phyloP scores from a whole-genome alignment of 225 moss, liverwort and hornwort genomes.

The Climacium dendroides region DNA sequence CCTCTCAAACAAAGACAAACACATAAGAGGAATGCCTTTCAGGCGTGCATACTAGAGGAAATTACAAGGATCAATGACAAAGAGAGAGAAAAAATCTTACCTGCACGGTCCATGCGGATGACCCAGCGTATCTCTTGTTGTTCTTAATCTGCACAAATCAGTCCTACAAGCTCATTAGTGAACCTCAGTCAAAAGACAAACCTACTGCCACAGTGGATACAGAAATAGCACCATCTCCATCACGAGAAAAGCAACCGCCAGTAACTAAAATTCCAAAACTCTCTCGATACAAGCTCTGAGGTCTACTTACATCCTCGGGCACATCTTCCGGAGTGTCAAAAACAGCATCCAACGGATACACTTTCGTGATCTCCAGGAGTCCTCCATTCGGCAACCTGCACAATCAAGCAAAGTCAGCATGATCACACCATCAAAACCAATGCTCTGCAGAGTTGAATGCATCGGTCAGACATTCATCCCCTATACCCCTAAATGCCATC shows the following conservation, averaged over 20 bases:
- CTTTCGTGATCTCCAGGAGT: constrained; percentile 64
- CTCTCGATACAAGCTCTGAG: not conserved
- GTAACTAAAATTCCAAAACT: not conserved
- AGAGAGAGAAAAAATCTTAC: not conserved
- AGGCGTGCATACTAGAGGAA: not conserved
- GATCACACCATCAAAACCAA: not conserved
- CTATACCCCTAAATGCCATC: not conserved
- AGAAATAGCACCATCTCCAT: not conserved
- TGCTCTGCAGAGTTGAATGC: not conserved
- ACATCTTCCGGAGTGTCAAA: constrained; percentile 90
- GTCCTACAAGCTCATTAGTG: not conserved
- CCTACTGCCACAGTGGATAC: not conserved
- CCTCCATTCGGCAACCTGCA: constrained; percentile 68
- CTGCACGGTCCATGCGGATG: constrained; percentile 83
- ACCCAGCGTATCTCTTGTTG: constrained; percentile 95
- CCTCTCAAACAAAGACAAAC: not conserved
- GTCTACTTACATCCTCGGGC: constrained; percentile 64
- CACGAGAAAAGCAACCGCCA: not conserved
- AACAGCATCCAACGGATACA: constrained; percentile 90
- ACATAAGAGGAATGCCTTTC: not conserved
- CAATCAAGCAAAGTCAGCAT: not conserved
- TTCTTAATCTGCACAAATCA: constrained; percentile 59
- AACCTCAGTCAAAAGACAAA: not conserved
- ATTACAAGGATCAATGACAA: not conserved
- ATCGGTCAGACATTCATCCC: not conserved